Percentiles rank a stretch among this genome's conserved stretches.
Conservation (phyloP, 768 basidiomycete species). For the Lentinus brumalis region DNA sequence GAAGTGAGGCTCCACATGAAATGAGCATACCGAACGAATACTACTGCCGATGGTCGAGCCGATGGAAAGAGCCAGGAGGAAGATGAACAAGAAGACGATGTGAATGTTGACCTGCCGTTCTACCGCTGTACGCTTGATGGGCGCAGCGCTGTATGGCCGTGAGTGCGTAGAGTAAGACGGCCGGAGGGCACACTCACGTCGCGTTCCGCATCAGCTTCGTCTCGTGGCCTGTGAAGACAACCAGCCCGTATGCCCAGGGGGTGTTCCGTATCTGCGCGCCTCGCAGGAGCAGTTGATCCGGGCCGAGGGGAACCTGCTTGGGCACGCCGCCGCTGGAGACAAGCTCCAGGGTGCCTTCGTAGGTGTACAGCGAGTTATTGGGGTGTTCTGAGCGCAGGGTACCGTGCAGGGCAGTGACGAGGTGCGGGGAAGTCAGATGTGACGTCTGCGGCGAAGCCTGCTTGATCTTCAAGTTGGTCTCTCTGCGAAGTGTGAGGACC, state of each 20-base stretch:
- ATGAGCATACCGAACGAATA: constrained; percentile 65
- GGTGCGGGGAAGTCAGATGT: constrained; percentile 72
- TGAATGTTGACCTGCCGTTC: constrained; percentile 96
- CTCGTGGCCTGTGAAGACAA: constrained; percentile 96
- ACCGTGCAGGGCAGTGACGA: constrained; percentile 74
- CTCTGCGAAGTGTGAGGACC: constrained; percentile 45
- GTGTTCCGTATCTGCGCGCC: constrained; percentile 97
- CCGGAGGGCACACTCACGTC: constrained; percentile 60
- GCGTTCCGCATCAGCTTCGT: constrained; percentile 99
- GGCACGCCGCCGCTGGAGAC: constrained; percentile 57
- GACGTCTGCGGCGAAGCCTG: constrained; percentile 87
- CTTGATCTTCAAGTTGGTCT: constrained; percentile 99
- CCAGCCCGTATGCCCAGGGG: constrained; percentile 92
- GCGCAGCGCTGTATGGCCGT: constrained; percentile 67
- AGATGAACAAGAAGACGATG: constrained; percentile 90
- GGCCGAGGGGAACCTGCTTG: constrained; percentile 87
- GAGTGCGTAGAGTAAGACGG: neutral
- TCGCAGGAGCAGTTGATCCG: constrained; percentile 90
- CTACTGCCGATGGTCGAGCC: constrained; percentile 93
- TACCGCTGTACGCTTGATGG: constrained; percentile 95
- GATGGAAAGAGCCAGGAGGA: constrained; percentile 84
- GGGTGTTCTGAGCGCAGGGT: constrained; percentile 93
- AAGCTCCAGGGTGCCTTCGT: constrained; percentile 79
- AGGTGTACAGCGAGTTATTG: constrained; percentile 97
- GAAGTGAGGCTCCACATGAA: neutral